A percentile compares a stretch with the other conserved stretches of the same genome.
Conservation (phyloP, 1,139 yeast species). For the Chernovozyma sophiae-reginae region DNA sequence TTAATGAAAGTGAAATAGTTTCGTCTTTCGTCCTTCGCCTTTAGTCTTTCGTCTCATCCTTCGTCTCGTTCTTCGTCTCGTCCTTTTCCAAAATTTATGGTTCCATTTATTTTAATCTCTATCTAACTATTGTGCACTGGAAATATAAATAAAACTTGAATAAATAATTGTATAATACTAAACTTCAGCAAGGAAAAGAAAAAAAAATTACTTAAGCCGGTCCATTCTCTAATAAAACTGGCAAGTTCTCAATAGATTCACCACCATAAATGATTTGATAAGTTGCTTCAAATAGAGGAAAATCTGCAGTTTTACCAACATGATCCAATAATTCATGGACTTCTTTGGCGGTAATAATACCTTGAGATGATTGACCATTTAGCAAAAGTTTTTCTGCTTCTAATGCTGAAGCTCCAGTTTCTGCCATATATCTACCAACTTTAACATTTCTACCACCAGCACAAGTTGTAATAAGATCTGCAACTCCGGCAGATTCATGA, state of each 20-base stretch:
- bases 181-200: too few species aligned
- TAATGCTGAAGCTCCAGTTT: constrained; percentile 40
- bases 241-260: constrained; percentile 42
- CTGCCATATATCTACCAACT: constrained; percentile 46
- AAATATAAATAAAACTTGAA: too few species aligned
- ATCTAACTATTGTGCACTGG: too few species aligned
- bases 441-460: constrained; percentile 49
- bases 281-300: constrained; percentile 48
- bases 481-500: constrained; percentile 48
- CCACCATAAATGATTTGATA: constrained; percentile 43
- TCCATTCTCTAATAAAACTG: constrained; percentile 30
- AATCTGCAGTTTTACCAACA: constrained; percentile 29
- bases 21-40: too few species aligned
- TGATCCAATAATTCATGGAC: constrained; percentile 43
- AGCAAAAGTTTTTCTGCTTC: constrained; percentile 44
- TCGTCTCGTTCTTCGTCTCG: too few species aligned
- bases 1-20: too few species aligned
- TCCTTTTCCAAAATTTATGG: too few species aligned
- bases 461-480: constrained; percentile 48
- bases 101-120: too few species aligned
- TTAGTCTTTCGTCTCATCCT: too few species aligned
- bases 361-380: constrained; percentile 50
- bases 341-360: constrained; percentile 45
- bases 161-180: too few species aligned
- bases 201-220: too few species aligned